phyloP scores from a whole-genome alignment of 495 filamentous ascomycete genomes.

The Penicillium simplicissimum region DNA sequence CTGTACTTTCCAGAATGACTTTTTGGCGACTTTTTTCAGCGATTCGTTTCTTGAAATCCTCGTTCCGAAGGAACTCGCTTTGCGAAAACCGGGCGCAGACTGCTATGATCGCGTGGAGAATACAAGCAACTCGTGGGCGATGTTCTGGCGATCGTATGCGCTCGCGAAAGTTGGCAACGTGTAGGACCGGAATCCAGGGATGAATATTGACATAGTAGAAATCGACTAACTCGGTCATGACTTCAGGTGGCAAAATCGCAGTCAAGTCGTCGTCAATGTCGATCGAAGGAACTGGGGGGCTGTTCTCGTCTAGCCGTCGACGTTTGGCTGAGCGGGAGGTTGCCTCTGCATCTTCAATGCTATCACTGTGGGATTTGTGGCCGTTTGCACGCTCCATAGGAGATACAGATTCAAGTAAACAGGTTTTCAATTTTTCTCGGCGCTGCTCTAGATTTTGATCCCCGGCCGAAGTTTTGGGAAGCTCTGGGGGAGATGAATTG shows the following conservation, averaged over 20 bases:
- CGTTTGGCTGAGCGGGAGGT: constrained; percentile 1
- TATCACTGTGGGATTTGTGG: background rate
- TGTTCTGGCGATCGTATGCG: constrained; percentile 15
- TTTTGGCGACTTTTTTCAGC: constrained; percentile 24
- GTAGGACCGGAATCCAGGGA: constrained; percentile 30
- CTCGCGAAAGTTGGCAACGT: constrained; percentile 23
- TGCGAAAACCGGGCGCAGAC: constrained; percentile 15
- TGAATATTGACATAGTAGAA: constrained; percentile 28
- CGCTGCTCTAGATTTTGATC: constrained; percentile 5
- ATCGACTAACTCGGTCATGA: constrained; percentile 27
- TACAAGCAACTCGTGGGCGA: constrained; percentile 6
- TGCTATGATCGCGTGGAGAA: constrained; percentile 28
- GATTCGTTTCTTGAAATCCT: constrained; percentile 6
- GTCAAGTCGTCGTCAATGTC: background rate
- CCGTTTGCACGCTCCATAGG: background rate
- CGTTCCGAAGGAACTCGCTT: constrained; percentile 1
- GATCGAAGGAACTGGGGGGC: background rate
- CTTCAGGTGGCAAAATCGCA: constrained; percentile 8
- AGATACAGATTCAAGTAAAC: background rate
- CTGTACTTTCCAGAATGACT: constrained; percentile 23
- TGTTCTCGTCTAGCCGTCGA: background rate
- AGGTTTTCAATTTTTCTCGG: constrained; percentile 11
- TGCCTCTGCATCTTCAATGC: background rate
- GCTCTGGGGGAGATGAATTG: constrained; percentile 5
- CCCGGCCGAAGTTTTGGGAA: background rate